Evolutionary conservation across 306 rosid genomes (phyloP).

Genomic region (Dalbergia oliveri): DNA sequence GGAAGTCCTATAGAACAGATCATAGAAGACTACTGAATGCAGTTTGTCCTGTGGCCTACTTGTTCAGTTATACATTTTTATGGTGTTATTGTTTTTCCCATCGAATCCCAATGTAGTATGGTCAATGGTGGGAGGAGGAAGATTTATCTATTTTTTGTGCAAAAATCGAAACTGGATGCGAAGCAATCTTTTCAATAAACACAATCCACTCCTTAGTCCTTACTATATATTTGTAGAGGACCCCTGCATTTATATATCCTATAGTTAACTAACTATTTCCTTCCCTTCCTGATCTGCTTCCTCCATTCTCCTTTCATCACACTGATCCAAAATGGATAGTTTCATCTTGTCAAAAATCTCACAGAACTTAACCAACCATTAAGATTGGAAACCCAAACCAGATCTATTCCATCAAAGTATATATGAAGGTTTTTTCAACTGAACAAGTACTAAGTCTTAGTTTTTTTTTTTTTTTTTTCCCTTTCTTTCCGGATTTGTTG

Average conservation of each 20-base stretch:
- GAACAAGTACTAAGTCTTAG: no score
- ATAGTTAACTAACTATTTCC: neutral
- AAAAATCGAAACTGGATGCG: neutral
- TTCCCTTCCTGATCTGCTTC: neutral
- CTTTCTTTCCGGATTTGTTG: slow-evolving; percentile 14
- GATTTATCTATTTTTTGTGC: neutral
- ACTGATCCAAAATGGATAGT: neutral
- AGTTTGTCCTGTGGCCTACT: slow-evolving; percentile 3
- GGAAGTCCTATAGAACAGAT: neutral
- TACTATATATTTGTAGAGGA: neutral
- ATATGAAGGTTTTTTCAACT: no score
- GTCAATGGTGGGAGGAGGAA: neutral
- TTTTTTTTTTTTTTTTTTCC: neutral
- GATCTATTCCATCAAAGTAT: neutral
- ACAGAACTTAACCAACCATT: neutral
- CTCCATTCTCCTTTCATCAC: slow-evolving; percentile 4
- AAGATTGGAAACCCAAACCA: slow-evolving; percentile 16
- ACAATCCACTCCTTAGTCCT: neutral
- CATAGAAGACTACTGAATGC: neutral
- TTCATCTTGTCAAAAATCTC: slow-evolving; percentile 9
- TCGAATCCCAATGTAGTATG: slow-evolving; percentile 1
- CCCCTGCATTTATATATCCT: neutral
- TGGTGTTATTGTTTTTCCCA: neutral
- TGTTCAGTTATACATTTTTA: slow-evolving; percentile 30
- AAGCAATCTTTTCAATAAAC: slow-evolving; percentile 11